phyloP scores from a whole-genome alignment of 176 grass and related monocot genomes.

The sorghum (Sorghum bicolor) region Sorghum_bicolor_NCBIv3 NC_012873.2:12024001-12024500 shows the following conservation, averaged over 20 bases:
- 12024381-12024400: slow-evolving; percentile 65
- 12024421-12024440: slow-evolving; percentile 47
- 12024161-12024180: slow-evolving; percentile 33
- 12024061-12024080: slow-evolving; percentile 82
- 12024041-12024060: slow-evolving; percentile 63
- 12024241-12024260: slow-evolving; percentile 73
- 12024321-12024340: slow-evolving; percentile 81
- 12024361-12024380: slow-evolving; percentile 45
- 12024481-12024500: slow-evolving; percentile 50
- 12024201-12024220: slow-evolving; percentile 60
- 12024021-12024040: slow-evolving; percentile 91
- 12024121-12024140: slow-evolving; percentile 92
- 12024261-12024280: slow-evolving; percentile 69
- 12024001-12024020: slow-evolving; percentile 76
- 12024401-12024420: slow-evolving; percentile 75
- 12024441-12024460: slow-evolving; percentile 39
- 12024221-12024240: slow-evolving; percentile 68
- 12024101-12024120: slow-evolving; percentile 61
- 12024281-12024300: slow-evolving; percentile 80
- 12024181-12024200: slow-evolving; percentile 24
- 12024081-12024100: slow-evolving; percentile 44
- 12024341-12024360: slow-evolving; percentile 67
- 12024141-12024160: slow-evolving; percentile 75
- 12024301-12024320: slow-evolving; percentile 74
- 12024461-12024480: slow-evolving; percentile 54